phyloP scores from a whole-genome alignment of 2,329 filamentous ascomycete genomes.

The Clonostachys sp. region DNA sequence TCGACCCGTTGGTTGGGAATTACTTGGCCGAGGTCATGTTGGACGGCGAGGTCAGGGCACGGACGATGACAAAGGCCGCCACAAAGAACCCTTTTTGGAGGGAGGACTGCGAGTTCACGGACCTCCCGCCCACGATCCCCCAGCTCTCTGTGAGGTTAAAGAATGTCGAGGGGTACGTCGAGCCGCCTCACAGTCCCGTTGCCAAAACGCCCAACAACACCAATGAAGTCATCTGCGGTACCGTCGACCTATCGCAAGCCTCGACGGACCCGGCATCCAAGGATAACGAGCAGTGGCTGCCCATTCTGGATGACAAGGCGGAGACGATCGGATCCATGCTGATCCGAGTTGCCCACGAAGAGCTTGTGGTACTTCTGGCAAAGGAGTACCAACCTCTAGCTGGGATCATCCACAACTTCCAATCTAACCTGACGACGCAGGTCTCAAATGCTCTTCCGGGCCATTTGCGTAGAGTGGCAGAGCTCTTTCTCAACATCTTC shows the following conservation, averaged over 20 bases:
- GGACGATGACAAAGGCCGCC: constrained; percentile 66
- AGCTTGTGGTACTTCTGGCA: constrained; percentile 82
- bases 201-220: constrained; percentile 29
- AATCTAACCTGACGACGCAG: constrained; percentile 76
- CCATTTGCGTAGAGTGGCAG: constrained; percentile 75
- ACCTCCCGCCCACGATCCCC: constrained; percentile 66
- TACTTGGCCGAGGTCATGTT: constrained; percentile 77
- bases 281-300: constrained; percentile 85
- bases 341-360: constrained; percentile 77
- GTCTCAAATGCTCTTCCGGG: constrained; percentile 75
- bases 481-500: constrained; percentile 88
- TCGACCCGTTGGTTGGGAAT: constrained; percentile 53
- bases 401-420: constrained; percentile 80
- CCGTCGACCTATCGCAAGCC: constrained; percentile 78
- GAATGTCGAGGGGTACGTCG: constrained; percentile 44
- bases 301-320: constrained; percentile 70
- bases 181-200: constrained; percentile 31
- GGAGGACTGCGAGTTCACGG: constrained; percentile 73
- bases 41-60: constrained; percentile 73
- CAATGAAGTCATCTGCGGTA: constrained; percentile 56
- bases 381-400: constrained; percentile 81
- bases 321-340: constrained; percentile 79
- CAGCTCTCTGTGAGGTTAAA: constrained; percentile 70
- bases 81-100: constrained; percentile 78
- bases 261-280: constrained; percentile 67